Percentiles rank a stretch among this genome's conserved stretches.
Evolutionary conservation across 73 alveolate genomes (phyloP).

Genomic region (Breviolum minutum): DNA sequence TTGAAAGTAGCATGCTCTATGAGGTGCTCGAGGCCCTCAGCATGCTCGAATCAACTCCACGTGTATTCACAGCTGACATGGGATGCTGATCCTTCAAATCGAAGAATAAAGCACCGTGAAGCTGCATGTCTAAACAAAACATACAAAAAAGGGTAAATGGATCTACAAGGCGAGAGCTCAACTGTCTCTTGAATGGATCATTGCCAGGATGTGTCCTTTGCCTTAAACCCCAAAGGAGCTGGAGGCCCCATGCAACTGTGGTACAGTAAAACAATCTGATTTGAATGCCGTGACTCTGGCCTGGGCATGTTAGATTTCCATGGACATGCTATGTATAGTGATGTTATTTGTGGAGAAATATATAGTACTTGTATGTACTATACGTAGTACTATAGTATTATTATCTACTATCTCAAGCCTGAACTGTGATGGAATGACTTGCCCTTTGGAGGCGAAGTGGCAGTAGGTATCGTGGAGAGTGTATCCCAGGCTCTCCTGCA

Average conservation of each 20-base stretch:
- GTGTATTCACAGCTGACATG: too few relatives aligned
- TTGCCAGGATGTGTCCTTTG: conserved; percentile 39
- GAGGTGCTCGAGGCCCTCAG: conserved; percentile 18
- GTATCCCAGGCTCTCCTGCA: conserved; percentile 43
- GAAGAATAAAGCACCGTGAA: too few relatives aligned
- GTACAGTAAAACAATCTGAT: background rate
- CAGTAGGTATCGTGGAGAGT: conserved; percentile 58
- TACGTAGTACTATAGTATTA: too few relatives aligned
- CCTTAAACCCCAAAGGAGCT: conserved; percentile 62
- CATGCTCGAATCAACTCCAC: background rate
- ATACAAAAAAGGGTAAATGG: too few relatives aligned
- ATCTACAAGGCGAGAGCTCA: too few relatives aligned
- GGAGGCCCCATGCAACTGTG: conserved; percentile 14
- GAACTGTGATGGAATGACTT: too few relatives aligned
- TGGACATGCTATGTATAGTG: too few relatives aligned
- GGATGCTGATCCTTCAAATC: too few relatives aligned
- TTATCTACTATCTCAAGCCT: too few relatives aligned
- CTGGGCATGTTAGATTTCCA: background rate
- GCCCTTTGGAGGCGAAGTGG: conserved; percentile 36
- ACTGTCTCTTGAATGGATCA: background rate
- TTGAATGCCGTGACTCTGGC: background rate
- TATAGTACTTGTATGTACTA: too few relatives aligned
- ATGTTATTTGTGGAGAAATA: too few relatives aligned
- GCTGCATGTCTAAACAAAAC: too few relatives aligned
- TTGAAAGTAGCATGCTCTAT: conserved; percentile 59